Conservation (phyloP, 495 filamentous ascomycete genomes). For the Parmelia sp. region DNA sequence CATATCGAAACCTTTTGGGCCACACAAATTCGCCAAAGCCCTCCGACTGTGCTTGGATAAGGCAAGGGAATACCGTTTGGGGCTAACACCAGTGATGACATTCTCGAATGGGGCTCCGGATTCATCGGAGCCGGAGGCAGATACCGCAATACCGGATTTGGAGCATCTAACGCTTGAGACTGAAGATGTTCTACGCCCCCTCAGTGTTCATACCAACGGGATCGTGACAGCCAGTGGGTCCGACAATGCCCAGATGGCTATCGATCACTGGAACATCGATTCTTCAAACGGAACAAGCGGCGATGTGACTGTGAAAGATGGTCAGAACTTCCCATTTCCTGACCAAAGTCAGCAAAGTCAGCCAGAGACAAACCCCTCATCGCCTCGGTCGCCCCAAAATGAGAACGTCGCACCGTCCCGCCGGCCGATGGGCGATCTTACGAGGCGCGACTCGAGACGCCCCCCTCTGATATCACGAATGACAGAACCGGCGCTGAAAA, state of each 20-base stretch:
- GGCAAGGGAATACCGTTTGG: conserved; percentile 12
- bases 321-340: conserved; percentile 14
- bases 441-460: conserved; percentile 11
- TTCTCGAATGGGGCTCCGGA: conserved; percentile 3
- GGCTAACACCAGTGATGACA: conserved; percentile 5
- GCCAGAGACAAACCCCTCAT: background rate
- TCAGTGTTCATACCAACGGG: conserved; percentile 21
- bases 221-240: conserved; percentile 22
- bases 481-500: conserved; percentile 20
- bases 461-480: conserved; percentile 17
- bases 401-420: background rate
- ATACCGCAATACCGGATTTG: conserved; percentile 18
- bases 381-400: background rate
- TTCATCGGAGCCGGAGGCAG: conserved; percentile 14
- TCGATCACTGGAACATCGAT: conserved; percentile 11
- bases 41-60: conserved; percentile 34
- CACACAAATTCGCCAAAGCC: conserved; percentile 58
- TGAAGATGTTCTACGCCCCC: conserved; percentile 11
- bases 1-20: conserved; percentile 52
- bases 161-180: conserved; percentile 20
- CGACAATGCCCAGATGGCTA: conserved; percentile 24
- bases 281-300: conserved; percentile 9
- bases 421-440: conserved; percentile 15
- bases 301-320: conserved; percentile 1
- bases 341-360: background rate